Percentiles rank a stretch among this genome's conserved stretches.
These are phyloP conservation scores for Botrytis galanthina DNA, from an alignment of 2,329 filamentous ascomycete genomes.

Conservation along the genomic window DNA sequence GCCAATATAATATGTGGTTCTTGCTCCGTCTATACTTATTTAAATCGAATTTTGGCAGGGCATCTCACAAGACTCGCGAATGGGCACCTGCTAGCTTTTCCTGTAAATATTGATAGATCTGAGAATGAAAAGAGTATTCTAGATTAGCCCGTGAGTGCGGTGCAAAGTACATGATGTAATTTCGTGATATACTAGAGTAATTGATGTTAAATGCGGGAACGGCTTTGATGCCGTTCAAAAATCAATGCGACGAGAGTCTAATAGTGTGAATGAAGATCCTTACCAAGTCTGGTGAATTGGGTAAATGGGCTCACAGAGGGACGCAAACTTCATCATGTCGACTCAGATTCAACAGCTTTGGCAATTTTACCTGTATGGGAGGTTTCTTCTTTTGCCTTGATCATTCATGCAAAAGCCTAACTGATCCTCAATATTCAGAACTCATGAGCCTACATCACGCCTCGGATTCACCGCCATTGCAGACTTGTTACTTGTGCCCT, in stretches of 20 bases:
- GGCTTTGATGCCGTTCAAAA: background rate
- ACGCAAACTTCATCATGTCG: background rate
- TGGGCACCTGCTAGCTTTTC: background rate
- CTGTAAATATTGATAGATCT: background rate
- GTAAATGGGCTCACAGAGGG: background rate
- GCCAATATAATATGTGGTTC: background rate
- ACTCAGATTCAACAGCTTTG: rapidly evolving
- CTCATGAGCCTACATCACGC: background rate
- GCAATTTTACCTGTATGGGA: no score
- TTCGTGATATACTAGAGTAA: background rate
- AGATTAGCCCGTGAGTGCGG: constrained; percentile 10
- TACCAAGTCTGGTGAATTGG: background rate
- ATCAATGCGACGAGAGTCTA: background rate
- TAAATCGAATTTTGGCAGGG: background rate
- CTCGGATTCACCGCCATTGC: no score
- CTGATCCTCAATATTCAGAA: background rate
- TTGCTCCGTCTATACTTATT: background rate
- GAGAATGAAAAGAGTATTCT: background rate
- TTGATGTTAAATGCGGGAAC: background rate
- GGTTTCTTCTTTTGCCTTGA: background rate
- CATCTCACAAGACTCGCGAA: background rate
- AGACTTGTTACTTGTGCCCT: background rate
- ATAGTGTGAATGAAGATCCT: background rate
- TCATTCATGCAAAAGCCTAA: background rate
- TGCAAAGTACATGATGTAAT: background rate